Base-by-base conservation (phyloP, 208 protist species). In the Leptomonas pyrrhocoris region DNA sequence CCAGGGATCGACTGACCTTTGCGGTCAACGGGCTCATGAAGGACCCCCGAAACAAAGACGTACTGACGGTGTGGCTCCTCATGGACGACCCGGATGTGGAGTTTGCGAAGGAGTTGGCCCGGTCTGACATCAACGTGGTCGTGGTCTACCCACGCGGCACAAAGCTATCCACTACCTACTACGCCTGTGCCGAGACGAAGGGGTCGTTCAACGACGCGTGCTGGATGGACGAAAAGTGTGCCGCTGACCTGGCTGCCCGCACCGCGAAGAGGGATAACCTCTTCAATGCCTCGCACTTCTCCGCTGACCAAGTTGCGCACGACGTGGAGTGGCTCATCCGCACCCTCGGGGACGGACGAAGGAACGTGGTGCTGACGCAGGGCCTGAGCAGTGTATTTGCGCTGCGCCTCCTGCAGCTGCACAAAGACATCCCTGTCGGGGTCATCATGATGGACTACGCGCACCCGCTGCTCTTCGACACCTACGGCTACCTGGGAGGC, bases 11-110 rank as follows among this genome's bases (percentile, higher is more conserved):
- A 0, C 55, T 86, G 25, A 78, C 48, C 34, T 77, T 86, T 21
- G 69, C 55, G 6, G 59, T 90, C 18, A 55, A 84, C 27, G 67
- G 50, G 8, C 8, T 81, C 12, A 60, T 54, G 28, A 50, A 70
- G 2, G 48, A 66, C 25, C 38, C 27, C 0, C 63, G 56, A 23
- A 62, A 65, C 43, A 67, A 55, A 7, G 34, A 30, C 9, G 45
- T 68, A 18, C 31, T 78, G 13, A 86, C 82, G 0, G 74, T 86
- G 43, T 91, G 85, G 85, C 71, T 83, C 31, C 46, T 91, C 25
- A 73, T 76, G 38, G 85, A 91, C 50, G 58, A 77, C 27, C 62
- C 34, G 40, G 58, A 77, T 23, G 21, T 54, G 6, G 50, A 45
- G 13, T 61, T 81, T 25, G 82, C 75, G 1, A 70, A 73, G 23